Percentiles rank a stretch among this genome's conserved stretches.
phyloP scores from a whole-genome alignment of 2,329 filamentous ascomycete species.

The Neonectria faginata region DNA sequence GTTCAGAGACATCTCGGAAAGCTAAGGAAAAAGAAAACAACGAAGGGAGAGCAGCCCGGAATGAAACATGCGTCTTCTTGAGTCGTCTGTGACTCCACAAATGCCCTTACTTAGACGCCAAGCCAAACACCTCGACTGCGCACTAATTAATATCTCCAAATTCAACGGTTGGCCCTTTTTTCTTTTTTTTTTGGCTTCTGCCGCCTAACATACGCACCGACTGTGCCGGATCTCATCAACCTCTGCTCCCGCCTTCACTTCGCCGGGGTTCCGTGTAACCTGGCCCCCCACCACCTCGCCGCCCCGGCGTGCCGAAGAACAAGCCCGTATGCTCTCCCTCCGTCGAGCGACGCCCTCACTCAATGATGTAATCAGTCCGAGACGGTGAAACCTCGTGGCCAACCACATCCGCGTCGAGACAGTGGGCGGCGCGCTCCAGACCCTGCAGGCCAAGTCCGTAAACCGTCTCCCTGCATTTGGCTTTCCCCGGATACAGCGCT shows the following conservation, averaged over 20 bases:
- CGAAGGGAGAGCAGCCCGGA: background rate
- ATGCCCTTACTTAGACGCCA: slow-evolving; percentile 1
- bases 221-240: slow-evolving; percentile 7
- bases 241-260: background rate
- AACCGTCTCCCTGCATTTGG: slow-evolving; percentile 1
- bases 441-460: slow-evolving; percentile 9
- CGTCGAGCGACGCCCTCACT: too few relatives aligned
- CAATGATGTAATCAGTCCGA: slow-evolving; percentile 27
- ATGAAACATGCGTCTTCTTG: background rate
- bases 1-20: background rate
- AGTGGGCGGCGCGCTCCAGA: slow-evolving; percentile 17
- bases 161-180: slow-evolving; percentile 1
- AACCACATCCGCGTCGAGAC: slow-evolving; percentile 19
- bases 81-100: slow-evolving; percentile 1
- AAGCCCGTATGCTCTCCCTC: background rate
- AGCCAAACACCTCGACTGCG: background rate
- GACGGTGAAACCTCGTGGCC: slow-evolving; percentile 36
- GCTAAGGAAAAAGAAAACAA: background rate
- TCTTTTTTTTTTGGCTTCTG: background rate
- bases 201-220: slow-evolving; percentile 5
- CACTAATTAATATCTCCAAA: background rate
- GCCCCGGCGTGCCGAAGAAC: slow-evolving; percentile 5
- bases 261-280: slow-evolving; percentile 16
- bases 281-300: slow-evolving; percentile 4
- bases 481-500: slow-evolving; percentile 15